Conservation (phyloP, 306 rosid genomes). For the Cicer cuneatum region DNA sequence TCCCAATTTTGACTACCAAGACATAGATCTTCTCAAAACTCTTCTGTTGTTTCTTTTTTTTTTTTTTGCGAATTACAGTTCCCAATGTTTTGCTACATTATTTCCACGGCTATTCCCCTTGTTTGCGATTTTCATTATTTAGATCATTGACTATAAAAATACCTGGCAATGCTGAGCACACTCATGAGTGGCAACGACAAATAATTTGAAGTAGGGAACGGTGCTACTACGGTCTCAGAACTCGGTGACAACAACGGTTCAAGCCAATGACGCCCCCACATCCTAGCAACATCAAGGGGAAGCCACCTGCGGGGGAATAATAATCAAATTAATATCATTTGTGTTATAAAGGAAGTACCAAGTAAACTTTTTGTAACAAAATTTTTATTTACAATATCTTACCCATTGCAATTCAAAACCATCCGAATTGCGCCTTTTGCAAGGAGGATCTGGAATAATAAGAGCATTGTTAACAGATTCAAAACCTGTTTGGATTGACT, state of each 20-base stretch:
- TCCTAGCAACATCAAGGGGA: slow-evolving; percentile 93
- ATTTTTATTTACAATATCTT: slow-evolving; percentile 39
- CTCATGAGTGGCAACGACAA: slow-evolving; percentile 93
- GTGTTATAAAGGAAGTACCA: slow-evolving; percentile 26
- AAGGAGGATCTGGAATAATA: slow-evolving; percentile 73
- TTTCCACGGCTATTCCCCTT: neutral
- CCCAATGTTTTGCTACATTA: slow-evolving; percentile 6
- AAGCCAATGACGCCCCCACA: slow-evolving; percentile 99
- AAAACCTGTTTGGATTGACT: neutral
- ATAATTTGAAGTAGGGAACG: slow-evolving; percentile 73
- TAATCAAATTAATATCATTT: slow-evolving; percentile 31
- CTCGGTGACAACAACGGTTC: slow-evolving; percentile 78
- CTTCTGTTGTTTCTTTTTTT: neutral
- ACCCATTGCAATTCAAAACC: slow-evolving; percentile 96
- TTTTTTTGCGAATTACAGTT: slow-evolving; percentile 2
- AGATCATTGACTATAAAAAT: slow-evolving; percentile 37
- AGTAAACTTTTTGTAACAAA: neutral
- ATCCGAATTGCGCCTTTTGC: slow-evolving; percentile 80
- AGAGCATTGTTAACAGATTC: slow-evolving; percentile 40
- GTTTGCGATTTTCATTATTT: slow-evolving; percentile 23
- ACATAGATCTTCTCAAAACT: neutral
- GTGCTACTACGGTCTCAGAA: slow-evolving; percentile 63
- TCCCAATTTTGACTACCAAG: neutral
- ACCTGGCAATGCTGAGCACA: slow-evolving; percentile 89
- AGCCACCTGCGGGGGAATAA: slow-evolving; percentile 71